phyloP scores from a whole-genome alignment of 2,329 filamentous ascomycete genomes.

The Botryotinia calthae region DNA sequence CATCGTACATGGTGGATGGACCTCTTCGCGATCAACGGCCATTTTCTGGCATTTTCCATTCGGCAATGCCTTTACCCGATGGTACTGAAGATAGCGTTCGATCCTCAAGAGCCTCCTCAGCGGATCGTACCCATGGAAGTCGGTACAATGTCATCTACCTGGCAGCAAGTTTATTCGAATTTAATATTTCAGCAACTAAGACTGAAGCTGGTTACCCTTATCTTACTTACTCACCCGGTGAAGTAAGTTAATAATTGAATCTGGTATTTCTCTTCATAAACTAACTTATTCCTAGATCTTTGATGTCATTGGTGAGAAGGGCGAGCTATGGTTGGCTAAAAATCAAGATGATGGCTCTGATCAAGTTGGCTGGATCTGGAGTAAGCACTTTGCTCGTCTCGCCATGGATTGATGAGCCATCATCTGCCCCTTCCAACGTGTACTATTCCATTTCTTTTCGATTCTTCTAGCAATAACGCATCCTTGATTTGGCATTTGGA shows the following conservation, averaged over 20 bases:
- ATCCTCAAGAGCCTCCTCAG: constrained; percentile 58
- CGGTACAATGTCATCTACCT: constrained; percentile 80
- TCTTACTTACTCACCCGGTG: constrained; percentile 89
- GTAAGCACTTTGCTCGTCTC: constrained; percentile 83
- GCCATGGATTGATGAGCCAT: constrained; percentile 41
- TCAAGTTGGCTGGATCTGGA: constrained; percentile 96
- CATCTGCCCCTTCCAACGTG: background rate
- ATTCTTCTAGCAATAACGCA: background rate
- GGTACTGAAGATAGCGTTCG: constrained; percentile 52
- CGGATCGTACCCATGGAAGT: constrained; percentile 51
- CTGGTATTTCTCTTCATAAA: background rate
- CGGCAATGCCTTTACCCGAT: constrained; percentile 78
- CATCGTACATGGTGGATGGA: constrained; percentile 41
- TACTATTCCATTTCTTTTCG: background rate
- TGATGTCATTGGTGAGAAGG: constrained; percentile 92
- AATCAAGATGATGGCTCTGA: constrained; percentile 87
- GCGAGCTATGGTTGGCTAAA: constrained; percentile 94
- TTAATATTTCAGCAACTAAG: constrained; percentile 90
- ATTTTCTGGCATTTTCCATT: constrained; percentile 79
- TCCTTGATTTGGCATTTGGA: constrained; percentile 5
- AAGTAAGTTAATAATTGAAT: constrained; percentile 53
- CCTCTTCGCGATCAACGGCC: constrained; percentile 42
- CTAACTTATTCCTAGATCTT: constrained; percentile 57
- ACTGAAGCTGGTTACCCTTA: constrained; percentile 95
- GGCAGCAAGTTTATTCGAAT: constrained; percentile 91